These are phyloP conservation scores for Ustilago nuda DNA, from an alignment of 1,284 basidiomycete species.

Conservation along the genomic window DNA sequence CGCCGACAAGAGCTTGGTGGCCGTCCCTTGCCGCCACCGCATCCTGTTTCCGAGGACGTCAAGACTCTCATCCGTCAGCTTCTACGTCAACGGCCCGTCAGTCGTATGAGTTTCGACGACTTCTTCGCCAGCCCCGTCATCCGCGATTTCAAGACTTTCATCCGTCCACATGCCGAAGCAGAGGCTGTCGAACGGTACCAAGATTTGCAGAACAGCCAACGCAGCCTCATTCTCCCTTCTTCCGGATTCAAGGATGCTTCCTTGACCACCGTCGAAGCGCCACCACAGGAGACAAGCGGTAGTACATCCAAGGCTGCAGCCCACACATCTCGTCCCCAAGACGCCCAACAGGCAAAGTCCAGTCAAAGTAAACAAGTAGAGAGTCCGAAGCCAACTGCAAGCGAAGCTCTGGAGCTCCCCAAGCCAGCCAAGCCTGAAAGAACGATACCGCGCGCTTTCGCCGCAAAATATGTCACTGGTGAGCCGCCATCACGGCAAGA, in stretches of 20 bases:
- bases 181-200: slow-evolving; percentile 45
- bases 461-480: slow-evolving; percentile 50
- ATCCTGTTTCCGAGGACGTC: slow-evolving; percentile 80
- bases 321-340: not conserved
- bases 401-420: not conserved
- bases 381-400: not conserved
- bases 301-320: not conserved
- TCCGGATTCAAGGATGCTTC: slow-evolving; percentile 34
- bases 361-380: slow-evolving; percentile 6
- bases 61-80: slow-evolving; percentile 87
- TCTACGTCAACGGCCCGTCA: slow-evolving; percentile 83
- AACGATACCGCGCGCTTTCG: slow-evolving; percentile 37
- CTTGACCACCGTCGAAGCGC: slow-evolving; percentile 5
- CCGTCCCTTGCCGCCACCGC: slow-evolving; percentile 56
- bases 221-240: slow-evolving; percentile 39
- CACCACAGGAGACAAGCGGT: not conserved
- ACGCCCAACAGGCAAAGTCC: not conserved
- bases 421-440: slow-evolving; percentile 14
- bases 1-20: slow-evolving; percentile 59
- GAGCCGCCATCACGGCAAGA: slow-evolving; percentile 25
- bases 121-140: slow-evolving; percentile 77
- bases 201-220: slow-evolving; percentile 42
- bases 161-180: slow-evolving; percentile 37
- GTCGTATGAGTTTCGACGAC: slow-evolving; percentile 89
- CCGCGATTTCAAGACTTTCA: slow-evolving; percentile 46